Percentiles rank a stretch among this genome's conserved stretches.
These are phyloP conservation scores for Pyrenula aspistea DNA, from an alignment of 495 filamentous ascomycete species.

Conservation along the genomic window DNA sequence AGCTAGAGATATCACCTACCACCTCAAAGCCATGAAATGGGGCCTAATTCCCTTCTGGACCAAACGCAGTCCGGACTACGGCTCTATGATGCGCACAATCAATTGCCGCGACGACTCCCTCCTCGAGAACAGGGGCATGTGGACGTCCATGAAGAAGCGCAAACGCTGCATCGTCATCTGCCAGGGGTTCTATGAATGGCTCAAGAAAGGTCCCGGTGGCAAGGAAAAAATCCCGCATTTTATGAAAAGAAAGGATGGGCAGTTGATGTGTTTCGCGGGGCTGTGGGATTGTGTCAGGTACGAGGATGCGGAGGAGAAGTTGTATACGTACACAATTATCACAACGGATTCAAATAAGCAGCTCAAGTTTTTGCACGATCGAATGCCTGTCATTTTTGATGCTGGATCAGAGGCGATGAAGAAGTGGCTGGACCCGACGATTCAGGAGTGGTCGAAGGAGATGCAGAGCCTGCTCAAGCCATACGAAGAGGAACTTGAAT, in stretches of 20 bases:
- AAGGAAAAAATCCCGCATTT: slow-evolving; percentile 79
- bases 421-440: slow-evolving; percentile 68
- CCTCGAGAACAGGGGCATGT: slow-evolving; percentile 65
- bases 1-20: slow-evolving; percentile 44
- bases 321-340: slow-evolving; percentile 84
- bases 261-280: slow-evolving; percentile 80
- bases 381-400: slow-evolving; percentile 92
- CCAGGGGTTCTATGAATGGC: slow-evolving; percentile 95
- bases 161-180: slow-evolving; percentile 81
- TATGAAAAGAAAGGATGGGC: slow-evolving; percentile 66
- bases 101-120: slow-evolving; percentile 93
- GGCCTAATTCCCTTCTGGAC: slow-evolving; percentile 89
- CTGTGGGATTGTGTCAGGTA: slow-evolving; percentile 83
- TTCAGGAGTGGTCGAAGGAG: slow-evolving; percentile 61
- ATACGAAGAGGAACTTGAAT: slow-evolving; percentile 67
- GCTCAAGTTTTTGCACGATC: slow-evolving; percentile 74
- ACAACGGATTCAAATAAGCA: slow-evolving; percentile 75
- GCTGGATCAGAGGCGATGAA: slow-evolving; percentile 56
- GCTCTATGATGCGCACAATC: slow-evolving; percentile 71
- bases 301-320: slow-evolving; percentile 53
- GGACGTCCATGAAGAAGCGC: slow-evolving; percentile 76
- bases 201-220: slow-evolving; percentile 59
- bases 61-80: slow-evolving; percentile 66
- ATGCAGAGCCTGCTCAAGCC: slow-evolving; percentile 67
- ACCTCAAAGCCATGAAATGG: slow-evolving; percentile 88